Percentiles rank a stretch among this genome's conserved stretches.
Evolutionary conservation across 371 early-diverging fungal genomes (phyloP).

Genomic region (Mucor velutinosus): DNA sequence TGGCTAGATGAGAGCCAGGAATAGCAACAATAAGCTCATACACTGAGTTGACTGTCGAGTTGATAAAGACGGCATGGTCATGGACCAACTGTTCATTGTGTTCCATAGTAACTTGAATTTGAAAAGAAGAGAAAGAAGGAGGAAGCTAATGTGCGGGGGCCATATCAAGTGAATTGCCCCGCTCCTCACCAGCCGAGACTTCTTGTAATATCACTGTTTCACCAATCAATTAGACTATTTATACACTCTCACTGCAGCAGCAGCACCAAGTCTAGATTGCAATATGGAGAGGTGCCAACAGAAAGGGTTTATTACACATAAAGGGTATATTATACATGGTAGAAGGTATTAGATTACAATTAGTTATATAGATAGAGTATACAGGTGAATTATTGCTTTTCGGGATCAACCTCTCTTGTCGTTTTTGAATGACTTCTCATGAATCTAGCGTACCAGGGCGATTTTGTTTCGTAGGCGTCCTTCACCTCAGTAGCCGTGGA

Average conservation of each 20-base stretch:
- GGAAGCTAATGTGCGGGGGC: neutral
- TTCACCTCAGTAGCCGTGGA: neutral
- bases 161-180: neutral
- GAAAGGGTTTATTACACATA: neutral
- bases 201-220: neutral
- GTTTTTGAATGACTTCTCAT: neutral
- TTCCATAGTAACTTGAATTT: constrained; percentile 1
- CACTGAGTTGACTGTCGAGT: constrained; percentile 48
- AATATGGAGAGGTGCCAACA: neutral
- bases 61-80: constrained; percentile 48
- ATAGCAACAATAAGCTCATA: constrained; percentile 52
- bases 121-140: neutral
- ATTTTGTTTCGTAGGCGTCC: neutral
- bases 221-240: neutral
- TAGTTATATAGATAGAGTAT: neutral
- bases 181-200: neutral
- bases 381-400: neutral
- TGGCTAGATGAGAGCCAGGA: constrained; percentile 81
- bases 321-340: neutral
- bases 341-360: constrained; percentile 4
- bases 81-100: constrained; percentile 14
- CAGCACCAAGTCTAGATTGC: neutral
- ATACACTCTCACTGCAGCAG: neutral
- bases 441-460: neutral
- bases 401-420: neutral